These are phyloP conservation scores for Coemansia sp. DNA, from an alignment of 192 early-diverging fungal genomes.

Conservation along the genomic window DNA sequence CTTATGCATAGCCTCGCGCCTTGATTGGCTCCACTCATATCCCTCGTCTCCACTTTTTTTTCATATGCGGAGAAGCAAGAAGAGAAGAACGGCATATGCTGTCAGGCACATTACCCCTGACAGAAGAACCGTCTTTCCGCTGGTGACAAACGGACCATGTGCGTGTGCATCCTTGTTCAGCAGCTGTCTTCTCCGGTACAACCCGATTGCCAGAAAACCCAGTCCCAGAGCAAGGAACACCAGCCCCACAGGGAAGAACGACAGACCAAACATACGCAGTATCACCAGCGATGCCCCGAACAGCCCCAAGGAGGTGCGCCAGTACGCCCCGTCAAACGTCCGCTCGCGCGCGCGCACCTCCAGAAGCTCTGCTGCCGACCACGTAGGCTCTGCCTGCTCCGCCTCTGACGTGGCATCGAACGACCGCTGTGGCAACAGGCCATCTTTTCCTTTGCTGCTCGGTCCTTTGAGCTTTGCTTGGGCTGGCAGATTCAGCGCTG, in stretches of 20 bases:
- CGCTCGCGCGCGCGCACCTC: conserved; percentile 52
- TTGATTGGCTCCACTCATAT: conserved; percentile 1
- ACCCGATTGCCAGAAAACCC: conserved; percentile 48
- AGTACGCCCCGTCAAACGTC: conserved; percentile 56
- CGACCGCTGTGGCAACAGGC: not conserved
- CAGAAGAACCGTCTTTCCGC: conserved; percentile 35
- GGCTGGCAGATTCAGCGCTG: not conserved
- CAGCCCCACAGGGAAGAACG: conserved; percentile 47
- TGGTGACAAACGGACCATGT: conserved; percentile 41
- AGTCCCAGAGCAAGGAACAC: conserved; percentile 51
- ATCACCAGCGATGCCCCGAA: conserved; percentile 51
- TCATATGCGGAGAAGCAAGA: conserved; percentile 38
- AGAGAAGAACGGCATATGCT: conserved; percentile 41
- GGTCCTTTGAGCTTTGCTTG: not conserved
- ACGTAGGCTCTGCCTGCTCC: conserved; percentile 10
- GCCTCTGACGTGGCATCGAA: not conserved
- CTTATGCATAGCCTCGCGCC: conserved; percentile 2
- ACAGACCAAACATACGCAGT: conserved; percentile 46
- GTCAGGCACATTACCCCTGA: conserved; percentile 40
- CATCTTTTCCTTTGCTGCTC: not conserved
- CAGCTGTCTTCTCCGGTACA: conserved; percentile 33
- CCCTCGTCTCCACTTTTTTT: not conserved
- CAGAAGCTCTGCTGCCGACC: conserved; percentile 52
- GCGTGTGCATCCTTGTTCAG: conserved; percentile 35
- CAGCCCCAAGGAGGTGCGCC: conserved; percentile 51